Evolutionary conservation across 1,284 basidiomycete species (phyloP).

Genomic region (Tilletia caries): DNA sequence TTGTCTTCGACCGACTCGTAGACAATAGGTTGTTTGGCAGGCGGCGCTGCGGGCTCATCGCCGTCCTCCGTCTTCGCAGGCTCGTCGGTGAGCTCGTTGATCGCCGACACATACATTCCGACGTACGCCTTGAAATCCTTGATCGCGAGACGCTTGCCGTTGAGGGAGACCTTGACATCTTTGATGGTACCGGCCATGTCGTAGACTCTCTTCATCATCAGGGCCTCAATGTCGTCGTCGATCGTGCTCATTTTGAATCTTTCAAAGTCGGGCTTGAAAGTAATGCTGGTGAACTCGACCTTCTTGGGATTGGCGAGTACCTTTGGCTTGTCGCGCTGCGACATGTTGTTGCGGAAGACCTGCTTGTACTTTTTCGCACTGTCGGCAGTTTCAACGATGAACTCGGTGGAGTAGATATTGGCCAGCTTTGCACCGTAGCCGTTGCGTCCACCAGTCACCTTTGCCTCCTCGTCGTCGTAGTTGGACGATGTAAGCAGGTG

Average conservation of each 20-base stretch:
- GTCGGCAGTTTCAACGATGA: constrained; percentile 96
- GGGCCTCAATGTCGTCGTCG: constrained; percentile 83
- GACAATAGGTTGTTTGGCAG: constrained; percentile 72
- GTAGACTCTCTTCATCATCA: constrained; percentile 92
- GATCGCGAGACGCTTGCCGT: constrained; percentile 87
- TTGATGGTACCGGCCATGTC: constrained; percentile 94
- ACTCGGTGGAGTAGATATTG: constrained; percentile 96
- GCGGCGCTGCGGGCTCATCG: constrained; percentile 67
- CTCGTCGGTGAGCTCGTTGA: constrained; percentile 53
- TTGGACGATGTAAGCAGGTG: constrained; percentile 93
- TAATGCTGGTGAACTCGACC: constrained; percentile 88
- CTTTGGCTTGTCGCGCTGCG: constrained; percentile 73
- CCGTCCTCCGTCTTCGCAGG: constrained; percentile 54
- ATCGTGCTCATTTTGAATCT: constrained; percentile 90
- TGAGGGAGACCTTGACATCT: constrained; percentile 88
- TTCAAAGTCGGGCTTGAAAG: constrained; percentile 86
- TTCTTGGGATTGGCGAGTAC: constrained; percentile 79
- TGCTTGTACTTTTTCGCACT: constrained; percentile 92
- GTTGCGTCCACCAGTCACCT: constrained; percentile 95
- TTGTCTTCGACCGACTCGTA: constrained; percentile 71
- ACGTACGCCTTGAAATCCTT: constrained; percentile 98
- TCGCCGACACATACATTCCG: constrained; percentile 70
- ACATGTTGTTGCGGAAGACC: constrained; percentile 92
- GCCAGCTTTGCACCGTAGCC: constrained; percentile 95
- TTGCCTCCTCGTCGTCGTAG: constrained; percentile 98